Conservation (phyloP, 805 yeast genomes). For the Jamesozyma gamospora region DNA sequence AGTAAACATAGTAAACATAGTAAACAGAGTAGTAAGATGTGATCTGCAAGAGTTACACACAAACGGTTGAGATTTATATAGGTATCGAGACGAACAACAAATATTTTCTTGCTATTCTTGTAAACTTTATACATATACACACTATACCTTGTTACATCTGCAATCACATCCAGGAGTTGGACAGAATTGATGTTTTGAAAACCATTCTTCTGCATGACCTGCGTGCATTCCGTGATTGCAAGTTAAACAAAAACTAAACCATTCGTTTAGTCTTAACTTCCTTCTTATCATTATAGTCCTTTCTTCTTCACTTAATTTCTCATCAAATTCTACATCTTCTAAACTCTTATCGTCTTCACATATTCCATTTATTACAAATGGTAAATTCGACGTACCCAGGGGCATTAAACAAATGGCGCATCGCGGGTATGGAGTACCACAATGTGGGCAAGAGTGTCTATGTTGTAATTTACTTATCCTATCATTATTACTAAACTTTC, state of each 20-base stretch:
- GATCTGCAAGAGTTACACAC: no score
- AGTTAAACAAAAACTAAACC: conserved; percentile 86
- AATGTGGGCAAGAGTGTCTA: conserved; percentile 56
- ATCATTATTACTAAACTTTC: not conserved
- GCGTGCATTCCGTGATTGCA: conserved; percentile 95
- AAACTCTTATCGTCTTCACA: not conserved
- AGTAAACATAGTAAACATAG: no score
- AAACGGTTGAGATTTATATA: no score
- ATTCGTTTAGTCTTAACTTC: conserved; percentile 43
- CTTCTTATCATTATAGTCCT: conserved; percentile 8
- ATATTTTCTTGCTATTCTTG: no score
- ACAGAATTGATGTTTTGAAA: conserved; percentile 72
- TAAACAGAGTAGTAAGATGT: no score
- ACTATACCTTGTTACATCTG: conserved; percentile 47
- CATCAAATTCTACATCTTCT: not conserved
- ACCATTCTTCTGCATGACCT: conserved; percentile 95
- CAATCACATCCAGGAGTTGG: conserved; percentile 94
- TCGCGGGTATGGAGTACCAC: conserved; percentile 79
- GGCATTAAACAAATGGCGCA: conserved; percentile 84
- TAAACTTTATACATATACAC: no score
- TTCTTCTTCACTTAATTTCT: conserved; percentile 2
- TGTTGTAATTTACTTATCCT: conserved; percentile 8
- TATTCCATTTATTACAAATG: conserved; percentile 25
- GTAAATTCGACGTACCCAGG: conserved; percentile 44
- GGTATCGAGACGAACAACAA: no score